Conservation (phyloP, 768 basidiomycete species). For the Suillus subalutaceus region DNA sequence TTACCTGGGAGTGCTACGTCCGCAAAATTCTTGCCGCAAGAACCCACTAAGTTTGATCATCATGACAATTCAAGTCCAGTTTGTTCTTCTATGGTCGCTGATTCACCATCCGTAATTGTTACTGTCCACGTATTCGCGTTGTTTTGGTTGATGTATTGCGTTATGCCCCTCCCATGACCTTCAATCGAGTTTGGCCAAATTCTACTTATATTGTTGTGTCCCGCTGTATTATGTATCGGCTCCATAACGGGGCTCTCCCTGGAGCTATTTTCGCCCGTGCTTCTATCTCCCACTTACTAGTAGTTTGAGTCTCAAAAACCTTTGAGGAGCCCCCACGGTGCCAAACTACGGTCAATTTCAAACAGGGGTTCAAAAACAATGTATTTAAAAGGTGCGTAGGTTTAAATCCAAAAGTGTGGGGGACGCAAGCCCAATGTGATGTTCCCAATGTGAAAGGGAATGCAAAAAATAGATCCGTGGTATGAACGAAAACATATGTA, state of each 20-base stretch:
- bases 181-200: neutral
- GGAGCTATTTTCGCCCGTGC: neutral
- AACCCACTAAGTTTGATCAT: neutral
- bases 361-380: neutral
- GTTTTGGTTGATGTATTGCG: neutral
- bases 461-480: neutral
- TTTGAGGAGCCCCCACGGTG: neutral
- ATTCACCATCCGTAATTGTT: neutral
- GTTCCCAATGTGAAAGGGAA: neutral
- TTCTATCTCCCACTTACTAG: neutral
- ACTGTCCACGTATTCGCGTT: neutral
- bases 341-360: neutral
- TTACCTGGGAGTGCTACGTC: neutral
- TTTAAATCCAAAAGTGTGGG: conserved; percentile 1
- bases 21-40: neutral
- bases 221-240: neutral
- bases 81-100: neutral
- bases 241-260: neutral
- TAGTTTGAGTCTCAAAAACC: neutral
- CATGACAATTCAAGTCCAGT: neutral
- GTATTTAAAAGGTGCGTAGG: neutral
- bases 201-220: neutral
- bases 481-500: neutral
- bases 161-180: neutral
- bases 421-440: neutral